Percentiles rank a stretch among this genome's conserved stretches.
Evolutionary conservation across 2,329 filamentous ascomycete genomes (phyloP).

Genomic region (Nothophaeocryptopus gaeumannii): DNA sequence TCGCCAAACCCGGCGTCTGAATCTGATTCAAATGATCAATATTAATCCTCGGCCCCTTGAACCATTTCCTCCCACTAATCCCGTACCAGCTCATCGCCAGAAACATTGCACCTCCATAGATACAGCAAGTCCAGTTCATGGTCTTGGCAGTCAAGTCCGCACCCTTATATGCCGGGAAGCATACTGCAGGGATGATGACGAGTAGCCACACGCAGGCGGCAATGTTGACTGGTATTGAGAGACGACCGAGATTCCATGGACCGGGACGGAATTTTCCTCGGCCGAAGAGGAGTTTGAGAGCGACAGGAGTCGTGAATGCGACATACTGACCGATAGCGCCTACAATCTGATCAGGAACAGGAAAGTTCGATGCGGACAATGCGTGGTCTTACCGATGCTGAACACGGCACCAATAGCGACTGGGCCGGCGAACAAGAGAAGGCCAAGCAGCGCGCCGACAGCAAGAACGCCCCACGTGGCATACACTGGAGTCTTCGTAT

Average conservation of each 20-base stretch:
- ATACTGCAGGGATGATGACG: conserved; percentile 33
- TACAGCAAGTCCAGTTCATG: conserved; percentile 32
- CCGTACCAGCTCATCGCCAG: conserved; percentile 32
- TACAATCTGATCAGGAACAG: background rate
- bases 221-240: conserved; percentile 29
- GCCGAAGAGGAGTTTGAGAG: conserved; percentile 32
- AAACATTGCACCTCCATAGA: conserved; percentile 35
- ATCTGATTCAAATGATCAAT: conserved; percentile 22
- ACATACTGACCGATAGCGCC: conserved; percentile 19
- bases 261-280: conserved; percentile 28
- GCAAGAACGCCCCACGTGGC: conserved; percentile 33
- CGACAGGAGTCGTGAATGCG: conserved; percentile 31
- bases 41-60: conserved; percentile 36
- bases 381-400: conserved; percentile 24
- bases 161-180: conserved; percentile 33
- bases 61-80: conserved; percentile 34
- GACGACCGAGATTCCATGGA: conserved; percentile 35
- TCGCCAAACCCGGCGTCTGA: background rate
- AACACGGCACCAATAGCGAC: conserved; percentile 35
- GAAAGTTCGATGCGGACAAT: background rate
- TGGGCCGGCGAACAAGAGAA: conserved; percentile 32
- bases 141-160: conserved; percentile 28
- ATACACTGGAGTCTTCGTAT: conserved; percentile 33
- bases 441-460: conserved; percentile 27
- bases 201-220: conserved; percentile 32